Base-by-base conservation (phyloP, 345 rosid species). In the Acer campestre region DNA sequence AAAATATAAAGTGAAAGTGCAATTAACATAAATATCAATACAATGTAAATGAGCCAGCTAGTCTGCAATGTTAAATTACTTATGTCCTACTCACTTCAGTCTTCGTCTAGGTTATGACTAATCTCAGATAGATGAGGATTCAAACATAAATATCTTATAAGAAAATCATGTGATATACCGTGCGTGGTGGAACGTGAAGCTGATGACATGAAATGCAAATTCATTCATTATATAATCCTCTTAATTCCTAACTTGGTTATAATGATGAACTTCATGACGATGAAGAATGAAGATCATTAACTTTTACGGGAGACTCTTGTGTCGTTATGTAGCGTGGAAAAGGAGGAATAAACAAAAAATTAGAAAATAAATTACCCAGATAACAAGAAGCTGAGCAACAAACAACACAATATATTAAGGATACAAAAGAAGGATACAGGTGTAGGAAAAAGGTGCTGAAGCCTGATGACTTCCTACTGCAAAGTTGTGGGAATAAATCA, bases 361-460 rank as follows among this genome's bases (percentile, higher is more conserved):
- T n/a, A 18, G 51, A 22, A 16, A 61, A 14, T 7, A 10, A 51
- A 55, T 31, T 17, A 35, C 10, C 53, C 25, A 35, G 22, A 22
- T 53, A 38, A 40, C 7, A 55, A 65, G 18, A 0, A 40, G 27
- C 11, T 13, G 27, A 66, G 55, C 13, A 70, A 61, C 70, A 38
- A 62, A 38, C 23, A 53, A 65, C 71, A 66, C 17, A 77, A 63
- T 66, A 68, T 46, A 76, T 58, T 61, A 0, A 92, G 97, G 99
- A 95, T 95, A 95, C 90, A 87, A 79, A 59, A 85, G 89, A 84
- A 93, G 97, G 99, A 93, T 96, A 96, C 97, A 84, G 88, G 77
- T 69, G 86, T 69, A 81, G 85, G 82, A 82, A 87, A 80, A 79
- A 82, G 67, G 67, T 83, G 89, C 88, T n/a, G 80, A 87, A 90